A percentile compares a stretch with the other conserved stretches of the same genome.
Evolutionary conservation across 495 filamentous ascomycete genomes (phyloP).

Genomic region (Platismatia glauca): DNA sequence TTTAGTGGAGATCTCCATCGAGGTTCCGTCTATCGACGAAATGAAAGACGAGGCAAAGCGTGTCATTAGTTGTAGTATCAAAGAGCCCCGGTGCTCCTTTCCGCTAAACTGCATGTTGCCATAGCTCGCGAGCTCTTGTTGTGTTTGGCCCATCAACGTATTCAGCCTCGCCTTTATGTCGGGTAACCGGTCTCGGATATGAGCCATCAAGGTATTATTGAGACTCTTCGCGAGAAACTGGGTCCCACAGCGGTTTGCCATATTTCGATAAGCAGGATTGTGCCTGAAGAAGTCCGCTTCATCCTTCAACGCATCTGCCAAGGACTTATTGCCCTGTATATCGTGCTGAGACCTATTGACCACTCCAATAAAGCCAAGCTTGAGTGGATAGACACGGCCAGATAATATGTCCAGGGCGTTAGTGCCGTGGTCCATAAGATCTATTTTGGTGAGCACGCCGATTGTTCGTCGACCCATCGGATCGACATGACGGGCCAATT

Average conservation of each 20-base stretch:
- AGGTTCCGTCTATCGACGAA: slow-evolving; percentile 96
- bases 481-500: slow-evolving; percentile 94
- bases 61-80: slow-evolving; percentile 97
- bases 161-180: slow-evolving; percentile 98
- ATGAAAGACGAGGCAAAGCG: slow-evolving; percentile 97
- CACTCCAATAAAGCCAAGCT: slow-evolving; percentile 95
- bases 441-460: slow-evolving; percentile 93
- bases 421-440: slow-evolving; percentile 98
- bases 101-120: slow-evolving; percentile 97
- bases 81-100: slow-evolving; percentile 88
- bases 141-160: slow-evolving; percentile 97
- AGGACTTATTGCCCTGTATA: slow-evolving; percentile 87
- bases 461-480: slow-evolving; percentile 91
- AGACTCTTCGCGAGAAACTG: slow-evolving; percentile 92
- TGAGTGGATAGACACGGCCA: slow-evolving; percentile 90
- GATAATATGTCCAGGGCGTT: slow-evolving; percentile 96
- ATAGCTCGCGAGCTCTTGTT: slow-evolving; percentile 97
- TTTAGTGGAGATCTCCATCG: slow-evolving; percentile 96
- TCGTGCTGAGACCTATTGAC: slow-evolving; percentile 98
- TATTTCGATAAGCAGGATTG: slow-evolving; percentile 94
- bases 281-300: slow-evolving; percentile 95
- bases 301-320: slow-evolving; percentile 79
- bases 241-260: slow-evolving; percentile 87
- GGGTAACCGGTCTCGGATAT: slow-evolving; percentile 90
- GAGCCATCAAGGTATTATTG: slow-evolving; percentile 88